A percentile compares a stretch with the other conserved stretches of the same genome.
phyloP scores from a whole-genome alignment of 371 early-diverging fungal genomes.

The Mortierella sp. region DNA sequence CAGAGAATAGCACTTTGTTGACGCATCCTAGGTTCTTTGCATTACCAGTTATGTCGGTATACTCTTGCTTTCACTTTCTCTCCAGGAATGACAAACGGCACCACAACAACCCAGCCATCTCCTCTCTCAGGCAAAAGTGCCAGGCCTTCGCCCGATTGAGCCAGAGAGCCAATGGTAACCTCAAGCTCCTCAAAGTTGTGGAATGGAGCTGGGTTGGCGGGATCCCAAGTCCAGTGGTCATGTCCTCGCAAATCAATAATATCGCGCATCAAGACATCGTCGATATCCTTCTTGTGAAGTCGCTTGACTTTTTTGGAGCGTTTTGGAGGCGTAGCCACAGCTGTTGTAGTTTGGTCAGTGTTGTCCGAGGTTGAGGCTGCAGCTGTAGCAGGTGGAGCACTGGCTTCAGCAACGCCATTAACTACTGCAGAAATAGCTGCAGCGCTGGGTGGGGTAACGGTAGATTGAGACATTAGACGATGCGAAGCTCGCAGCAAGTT shows the following conservation, averaged over 20 bases:
- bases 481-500: too few relatives aligned
- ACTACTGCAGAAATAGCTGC: too few relatives aligned
- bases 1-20: too few relatives aligned
- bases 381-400: conserved; percentile 14
- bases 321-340: conserved; percentile 4
- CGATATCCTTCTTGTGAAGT: conserved; percentile 48
- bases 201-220: conserved; percentile 47
- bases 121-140: conserved; percentile 48
- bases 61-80: conserved; percentile 60
- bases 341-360: background rate
- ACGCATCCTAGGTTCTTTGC: background rate
- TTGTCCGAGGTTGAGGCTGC: conserved; percentile 1
- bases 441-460: too few relatives aligned
- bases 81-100: conserved; percentile 62
- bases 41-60: conserved; percentile 58
- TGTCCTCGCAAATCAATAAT: conserved; percentile 50
- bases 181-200: conserved; percentile 53
- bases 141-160: conserved; percentile 51
- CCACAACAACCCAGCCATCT: conserved; percentile 60
- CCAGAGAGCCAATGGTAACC: conserved; percentile 42
- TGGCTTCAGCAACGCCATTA: background rate
- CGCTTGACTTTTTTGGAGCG: conserved; percentile 48
- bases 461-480: background rate
- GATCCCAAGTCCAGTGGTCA: conserved; percentile 51
- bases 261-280: conserved; percentile 52